phyloP scores from a whole-genome alignment of 768 basidiomycete genomes.

The Phylloporus rhodoxanthus region DNA sequence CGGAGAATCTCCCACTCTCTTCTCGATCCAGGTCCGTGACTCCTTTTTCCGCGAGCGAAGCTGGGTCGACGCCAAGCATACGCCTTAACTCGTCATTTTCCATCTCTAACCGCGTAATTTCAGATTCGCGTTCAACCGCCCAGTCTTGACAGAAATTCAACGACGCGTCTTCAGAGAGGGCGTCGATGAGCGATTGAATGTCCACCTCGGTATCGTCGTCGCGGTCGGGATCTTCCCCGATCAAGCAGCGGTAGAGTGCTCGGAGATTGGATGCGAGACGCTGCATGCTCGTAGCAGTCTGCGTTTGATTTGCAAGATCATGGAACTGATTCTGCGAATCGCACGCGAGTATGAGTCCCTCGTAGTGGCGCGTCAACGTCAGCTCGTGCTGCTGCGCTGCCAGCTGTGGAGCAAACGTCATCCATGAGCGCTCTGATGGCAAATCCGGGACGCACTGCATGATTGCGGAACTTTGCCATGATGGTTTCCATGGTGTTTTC shows the following conservation, averaged over 20 bases:
- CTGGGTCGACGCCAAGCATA: conserved; percentile 68
- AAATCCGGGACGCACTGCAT: conserved; percentile 58
- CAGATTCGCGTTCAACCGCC: conserved; percentile 81
- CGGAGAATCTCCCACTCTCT: conserved; percentile 35
- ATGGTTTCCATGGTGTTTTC: conserved; percentile 92
- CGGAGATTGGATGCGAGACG: conserved; percentile 67
- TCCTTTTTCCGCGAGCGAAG: conserved; percentile 46
- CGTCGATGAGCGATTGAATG: conserved; percentile 38
- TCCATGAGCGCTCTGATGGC: neutral
- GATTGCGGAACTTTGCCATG: conserved; percentile 92
- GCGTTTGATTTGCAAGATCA: conserved; percentile 54
- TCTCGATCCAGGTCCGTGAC: conserved; percentile 46
- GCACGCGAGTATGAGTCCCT: conserved; percentile 64
- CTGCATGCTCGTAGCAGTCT: conserved; percentile 60
- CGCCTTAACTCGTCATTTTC: conserved; percentile 80
- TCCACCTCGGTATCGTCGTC: conserved; percentile 35
- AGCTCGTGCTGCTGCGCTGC: conserved; percentile 91
- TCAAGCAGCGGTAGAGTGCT: conserved; percentile 64
- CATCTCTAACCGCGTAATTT: conserved; percentile 72
- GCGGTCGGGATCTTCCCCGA: conserved; percentile 47
- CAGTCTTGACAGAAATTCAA: conserved; percentile 61
- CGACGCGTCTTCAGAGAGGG: conserved; percentile 37
- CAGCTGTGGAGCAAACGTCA: conserved; percentile 42
- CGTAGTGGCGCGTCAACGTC: conserved; percentile 85
- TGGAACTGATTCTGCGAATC: conserved; percentile 51